Percentiles rank a stretch among this genome's conserved stretches.
These are phyloP conservation scores for Maudiozyma bulderi DNA, from an alignment of 805 yeast genomes.

Conservation along the genomic window DNA sequence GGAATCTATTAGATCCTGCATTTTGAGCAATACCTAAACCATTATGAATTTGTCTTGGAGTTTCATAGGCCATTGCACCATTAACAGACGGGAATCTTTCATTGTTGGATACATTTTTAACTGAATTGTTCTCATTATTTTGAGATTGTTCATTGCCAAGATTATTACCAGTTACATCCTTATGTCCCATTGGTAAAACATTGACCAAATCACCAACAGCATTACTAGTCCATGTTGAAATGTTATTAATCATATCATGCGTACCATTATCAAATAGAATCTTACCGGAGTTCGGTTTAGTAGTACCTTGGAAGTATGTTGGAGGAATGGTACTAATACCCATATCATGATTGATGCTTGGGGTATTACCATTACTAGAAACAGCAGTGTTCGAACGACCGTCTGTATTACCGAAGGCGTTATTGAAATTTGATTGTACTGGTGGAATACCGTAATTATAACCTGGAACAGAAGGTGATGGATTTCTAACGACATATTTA, in stretches of 20 bases:
- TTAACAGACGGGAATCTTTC: background rate
- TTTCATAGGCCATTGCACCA: background rate
- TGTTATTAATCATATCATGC: slow-evolving; percentile 50
- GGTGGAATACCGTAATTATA: background rate
- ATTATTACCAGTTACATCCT: background rate
- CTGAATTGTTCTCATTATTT: background rate
- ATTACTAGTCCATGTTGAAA: slow-evolving; percentile 45
- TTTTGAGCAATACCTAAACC: background rate
- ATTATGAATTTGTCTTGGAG: background rate
- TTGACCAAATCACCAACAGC: slow-evolving; percentile 17
- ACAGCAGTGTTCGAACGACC: no score
- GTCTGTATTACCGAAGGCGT: background rate
- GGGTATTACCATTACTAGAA: background rate
- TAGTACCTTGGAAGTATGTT: background rate
- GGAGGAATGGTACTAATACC: background rate
- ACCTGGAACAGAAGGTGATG: background rate
- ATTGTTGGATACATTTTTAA: background rate
- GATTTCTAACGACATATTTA: background rate
- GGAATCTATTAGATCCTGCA: no score
- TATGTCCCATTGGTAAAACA: background rate
- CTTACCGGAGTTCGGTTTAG: slow-evolving; percentile 6
- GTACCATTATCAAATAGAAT: slow-evolving; percentile 33
- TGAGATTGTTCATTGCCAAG: background rate
- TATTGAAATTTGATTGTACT: background rate
- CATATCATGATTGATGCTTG: background rate